Evolutionary conservation across 148 eudicot genomes (phyloP), one percentile per base, ranked within the genome.

Genomic region (Vaccinium darrowii): DNA sequence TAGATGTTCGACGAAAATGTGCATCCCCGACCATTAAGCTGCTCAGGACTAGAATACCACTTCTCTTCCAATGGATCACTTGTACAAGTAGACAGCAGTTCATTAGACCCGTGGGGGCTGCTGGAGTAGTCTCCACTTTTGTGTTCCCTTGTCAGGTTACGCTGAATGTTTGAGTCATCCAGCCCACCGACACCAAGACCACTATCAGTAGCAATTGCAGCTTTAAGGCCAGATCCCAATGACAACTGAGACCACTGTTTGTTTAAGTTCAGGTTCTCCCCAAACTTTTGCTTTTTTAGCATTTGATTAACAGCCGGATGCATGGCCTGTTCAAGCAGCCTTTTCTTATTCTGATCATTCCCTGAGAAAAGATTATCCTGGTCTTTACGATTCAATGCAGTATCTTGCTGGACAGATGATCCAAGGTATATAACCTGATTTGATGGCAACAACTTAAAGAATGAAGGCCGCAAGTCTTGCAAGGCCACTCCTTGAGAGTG

Each of bases 41-140:
- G 91, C 90, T 95, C 99, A 8, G 98, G 99, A 88, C 98, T 93
- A 84, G 92, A 83, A 88, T 97, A 97, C 99, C 99, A 97, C 57
- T 91, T 91, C 87, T 87, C 94, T 89, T 97, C 99, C 76, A 89
- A 83, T 65, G 85, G 85, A 88, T 79, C 87, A 79, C 85, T 87
- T 27, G 27, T 89, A 84, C 82, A 89, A 76, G 85, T 60, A 62
- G 85, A 82, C 75, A 73, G 82, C 76, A 82, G 84, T 47, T 89
- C 58, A 83, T 85, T 73, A 83, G 63, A 86, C 50, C 62, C 39
- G 50, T 62, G 79, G 57, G 85, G 79, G 83, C 88, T 53, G 51
- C 85, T 80, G 56, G 88, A 85, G 65, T 90, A 86, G 85, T 88
- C 86, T 78, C 73, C 86, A 51, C 54, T 86, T 85, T 84, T 86